Evolutionary conservation across 2,329 filamentous ascomycete species (phyloP).

Genomic region (Phaeosphaeria sp.): DNA sequence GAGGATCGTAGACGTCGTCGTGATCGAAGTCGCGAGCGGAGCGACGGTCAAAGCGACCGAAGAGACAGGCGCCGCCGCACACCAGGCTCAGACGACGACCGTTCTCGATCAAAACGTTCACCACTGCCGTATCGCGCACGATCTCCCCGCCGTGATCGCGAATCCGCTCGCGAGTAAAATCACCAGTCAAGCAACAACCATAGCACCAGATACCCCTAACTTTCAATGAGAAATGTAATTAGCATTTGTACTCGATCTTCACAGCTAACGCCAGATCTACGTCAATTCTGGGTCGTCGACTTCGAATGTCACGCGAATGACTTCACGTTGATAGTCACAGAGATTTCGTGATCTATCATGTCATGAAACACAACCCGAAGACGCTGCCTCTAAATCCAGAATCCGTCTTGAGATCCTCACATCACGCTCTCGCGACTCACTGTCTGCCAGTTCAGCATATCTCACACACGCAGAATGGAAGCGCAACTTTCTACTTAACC

Average conservation of each 20-base stretch:
- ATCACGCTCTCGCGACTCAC: not conserved
- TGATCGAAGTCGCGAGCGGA: constrained; percentile 19
- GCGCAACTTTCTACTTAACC: not conserved
- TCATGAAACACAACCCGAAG: not conserved
- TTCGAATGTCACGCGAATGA: no score
- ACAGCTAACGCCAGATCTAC: no score
- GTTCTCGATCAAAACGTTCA: constrained; percentile 15
- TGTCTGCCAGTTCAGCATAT: not conserved
- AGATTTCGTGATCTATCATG: no score
- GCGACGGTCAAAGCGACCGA: constrained; percentile 13
- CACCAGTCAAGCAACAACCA: no score
- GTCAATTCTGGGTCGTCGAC: no score
- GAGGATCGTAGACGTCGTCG: constrained; percentile 16
- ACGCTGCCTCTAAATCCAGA: not conserved
- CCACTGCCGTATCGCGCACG: constrained; percentile 27
- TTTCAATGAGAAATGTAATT: no score
- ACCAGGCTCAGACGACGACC: constrained; percentile 14
- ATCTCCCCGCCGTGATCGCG: constrained; percentile 9
- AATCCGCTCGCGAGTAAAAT: not conserved
- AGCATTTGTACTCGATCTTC: no score
- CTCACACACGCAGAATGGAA: not conserved
- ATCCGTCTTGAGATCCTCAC: not conserved
- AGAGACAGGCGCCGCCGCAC: constrained; percentile 16
- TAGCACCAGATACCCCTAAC: not conserved
- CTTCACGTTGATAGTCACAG: no score